phyloP scores from a whole-genome alignment of 140 eudicot species.

The Ambrosia hybrid region DNA sequence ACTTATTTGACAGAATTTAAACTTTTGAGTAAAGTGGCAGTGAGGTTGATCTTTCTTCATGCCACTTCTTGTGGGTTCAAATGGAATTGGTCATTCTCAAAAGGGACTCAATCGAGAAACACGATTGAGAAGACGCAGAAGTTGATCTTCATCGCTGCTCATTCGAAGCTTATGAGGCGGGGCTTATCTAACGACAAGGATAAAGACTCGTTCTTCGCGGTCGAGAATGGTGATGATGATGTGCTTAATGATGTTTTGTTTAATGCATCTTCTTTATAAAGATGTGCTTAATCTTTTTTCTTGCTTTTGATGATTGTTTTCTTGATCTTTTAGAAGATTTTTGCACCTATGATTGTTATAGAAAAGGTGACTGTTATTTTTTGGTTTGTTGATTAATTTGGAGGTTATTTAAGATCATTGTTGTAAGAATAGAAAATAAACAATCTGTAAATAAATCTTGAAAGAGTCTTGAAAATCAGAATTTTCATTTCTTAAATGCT shows the following conservation, averaged over 20 bases:
- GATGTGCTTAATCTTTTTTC: constrained; percentile 21
- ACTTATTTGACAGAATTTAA: constrained; percentile 79
- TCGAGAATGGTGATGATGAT: constrained; percentile 72
- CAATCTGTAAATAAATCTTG: constrained; percentile 18
- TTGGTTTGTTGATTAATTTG: constrained; percentile 21
- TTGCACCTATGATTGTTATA: constrained; percentile 24
- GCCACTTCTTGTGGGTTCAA: constrained; percentile 82
- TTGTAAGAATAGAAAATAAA: constrained; percentile 29
- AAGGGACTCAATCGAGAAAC: constrained; percentile 53
- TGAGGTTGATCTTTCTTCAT: constrained; percentile 73
- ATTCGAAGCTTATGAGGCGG: constrained; percentile 59
- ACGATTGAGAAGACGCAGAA: constrained; percentile 68
- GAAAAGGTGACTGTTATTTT: constrained; percentile 3
- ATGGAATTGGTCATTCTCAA: constrained; percentile 52
- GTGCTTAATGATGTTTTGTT: constrained; percentile 73
- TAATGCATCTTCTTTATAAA: constrained; percentile 65
- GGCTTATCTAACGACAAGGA: constrained; percentile 52
- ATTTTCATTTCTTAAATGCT: background rate
- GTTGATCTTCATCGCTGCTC: constrained; percentile 72
- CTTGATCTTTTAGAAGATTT: constrained; percentile 29
- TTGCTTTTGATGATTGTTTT: constrained; percentile 22
- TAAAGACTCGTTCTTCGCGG: constrained; percentile 56
- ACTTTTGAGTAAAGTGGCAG: constrained; percentile 66
- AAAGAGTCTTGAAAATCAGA: background rate
- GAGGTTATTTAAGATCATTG: constrained; percentile 12